phyloP scores from a whole-genome alignment of 176 grass and related monocot genomes.

The Rhipidocladum racemiflorum region DNA sequence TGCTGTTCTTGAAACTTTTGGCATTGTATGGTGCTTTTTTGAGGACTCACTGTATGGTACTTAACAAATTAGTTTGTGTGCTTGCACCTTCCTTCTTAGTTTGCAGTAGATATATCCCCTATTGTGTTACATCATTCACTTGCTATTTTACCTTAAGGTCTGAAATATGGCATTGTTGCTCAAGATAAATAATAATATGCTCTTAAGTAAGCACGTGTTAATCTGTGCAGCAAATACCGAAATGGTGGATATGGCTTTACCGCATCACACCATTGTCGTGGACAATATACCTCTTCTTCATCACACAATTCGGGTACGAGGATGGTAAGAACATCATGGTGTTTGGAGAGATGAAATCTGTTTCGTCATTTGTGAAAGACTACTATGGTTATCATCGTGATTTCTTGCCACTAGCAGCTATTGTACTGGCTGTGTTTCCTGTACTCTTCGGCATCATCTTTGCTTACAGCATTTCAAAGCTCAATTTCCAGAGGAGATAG shows the following conservation, averaged over 20 bases:
- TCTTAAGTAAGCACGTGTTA: no score
- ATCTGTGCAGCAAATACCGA: conserved; percentile 56
- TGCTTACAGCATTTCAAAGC: conserved; percentile 42
- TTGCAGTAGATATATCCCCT: no score
- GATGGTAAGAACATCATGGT: conserved; percentile 18
- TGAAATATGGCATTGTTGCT: no score
- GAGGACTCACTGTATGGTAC: no score
- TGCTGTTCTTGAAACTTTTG: no score
- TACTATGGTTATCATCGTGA: conserved; percentile 50
- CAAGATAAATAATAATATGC: no score
- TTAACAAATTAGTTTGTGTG: no score
- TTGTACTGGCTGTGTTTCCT: conserved; percentile 32
- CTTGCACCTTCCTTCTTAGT: no score
- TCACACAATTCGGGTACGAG: conserved; percentile 45
- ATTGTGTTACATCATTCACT: no score
- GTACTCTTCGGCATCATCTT: conserved; percentile 29
- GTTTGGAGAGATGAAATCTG: conserved; percentile 35
- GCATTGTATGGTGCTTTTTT: no score
- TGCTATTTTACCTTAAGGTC: no score
- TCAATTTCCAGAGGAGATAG: conserved; percentile 62
- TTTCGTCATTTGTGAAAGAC: conserved; percentile 39
- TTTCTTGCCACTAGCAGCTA: conserved; percentile 32
- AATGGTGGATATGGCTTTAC: conserved; percentile 70
- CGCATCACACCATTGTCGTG: conserved; percentile 37
- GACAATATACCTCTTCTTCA: conserved; percentile 51